Percentiles rank a stretch among this genome's conserved stretches.
Conservation (phyloP, 164 flowering plant genomes). For the Vitis rupestris region DNA sequence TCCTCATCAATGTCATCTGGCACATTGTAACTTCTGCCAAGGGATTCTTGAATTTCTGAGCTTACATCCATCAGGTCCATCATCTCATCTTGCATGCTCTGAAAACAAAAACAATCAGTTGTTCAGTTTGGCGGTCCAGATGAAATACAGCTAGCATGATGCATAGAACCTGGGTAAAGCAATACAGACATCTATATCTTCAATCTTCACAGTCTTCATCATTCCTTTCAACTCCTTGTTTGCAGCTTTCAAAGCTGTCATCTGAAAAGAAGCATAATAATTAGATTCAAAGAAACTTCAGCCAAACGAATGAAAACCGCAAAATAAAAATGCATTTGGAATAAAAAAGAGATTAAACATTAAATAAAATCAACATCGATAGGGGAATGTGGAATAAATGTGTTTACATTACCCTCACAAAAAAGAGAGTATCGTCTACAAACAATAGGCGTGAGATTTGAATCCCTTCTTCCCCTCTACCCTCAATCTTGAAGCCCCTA, state of each 20-base stretch:
- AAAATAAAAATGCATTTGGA: not conserved
- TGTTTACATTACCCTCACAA: no score
- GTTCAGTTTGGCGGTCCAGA: no score
- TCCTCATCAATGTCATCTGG: conserved; percentile 99
- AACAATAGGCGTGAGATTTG: no score
- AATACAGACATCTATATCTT: conserved; percentile 82
- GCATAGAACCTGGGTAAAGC: no score
- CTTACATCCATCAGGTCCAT: conserved; percentile 98
- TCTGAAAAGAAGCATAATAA: conserved; percentile 38
- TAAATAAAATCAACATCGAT: no score
- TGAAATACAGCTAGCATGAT: no score
- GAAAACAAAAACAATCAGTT: conserved; percentile 9
- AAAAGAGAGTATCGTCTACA: no score
- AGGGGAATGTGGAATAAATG: no score
- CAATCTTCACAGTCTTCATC: conserved; percentile 87
- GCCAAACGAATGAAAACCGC: conserved; percentile 6
- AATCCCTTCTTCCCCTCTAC: no score
- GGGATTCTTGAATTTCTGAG: conserved; percentile 89
- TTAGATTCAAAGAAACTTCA: no score
- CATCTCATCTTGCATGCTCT: conserved; percentile 99
- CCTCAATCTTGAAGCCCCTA: no score
- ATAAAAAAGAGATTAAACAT: no score
- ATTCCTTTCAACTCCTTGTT: conserved; percentile 86
- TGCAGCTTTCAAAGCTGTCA: conserved; percentile 81
- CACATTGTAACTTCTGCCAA: conserved; percentile 90